Base-by-base conservation (phyloP, 2,329 filamentous ascomycete genomes). In the Fusarium nygamai region DNA sequence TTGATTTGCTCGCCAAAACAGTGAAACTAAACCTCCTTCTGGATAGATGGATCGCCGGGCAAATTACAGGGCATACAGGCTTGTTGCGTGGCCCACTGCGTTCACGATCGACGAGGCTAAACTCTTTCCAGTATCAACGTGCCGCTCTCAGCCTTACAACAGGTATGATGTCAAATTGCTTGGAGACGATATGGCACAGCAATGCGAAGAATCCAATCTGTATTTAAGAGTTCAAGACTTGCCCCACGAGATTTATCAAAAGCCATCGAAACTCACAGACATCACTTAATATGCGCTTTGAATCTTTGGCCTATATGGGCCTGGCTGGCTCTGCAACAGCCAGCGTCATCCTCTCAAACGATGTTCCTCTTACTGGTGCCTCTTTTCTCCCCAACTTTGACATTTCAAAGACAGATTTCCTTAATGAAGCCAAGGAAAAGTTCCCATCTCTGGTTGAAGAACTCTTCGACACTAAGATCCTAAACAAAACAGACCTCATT, bases 371-470 rank as follows among this genome's bases (percentile, higher is more conserved):
- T n/a, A 43, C 78, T 1, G 78, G 78, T 3, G 76, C 76, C 10
- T 66, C 70, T 6, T 78, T 76, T 36, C 51, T 68, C 8, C 33
- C 71, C 1, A 76, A 77, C 19, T 79, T 79, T 29, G 64, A 79
- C 7, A 51, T 56, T 3, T 66, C 76, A 8, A 46, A 67, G 17
- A 56, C 75, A 1, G 53, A 60, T 7, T 54, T 61, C 0, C 47
- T 79, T 1, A 8, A 38, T 5, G 43, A 67, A 5, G 73, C 73
- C 3, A 71, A 61, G 38, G n/a, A 64, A 10, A 47, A 47, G 6
- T 73, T 79, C 6, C 76, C 76, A 1, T 29, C 34, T 0, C 9
- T 67, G 1, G 47, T 79, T 2, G 67, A 79, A 11, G 47, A 58
- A 0, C 31, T 72, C 3, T 76, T 79, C 10, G 34, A 48, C 0